A percentile compares a stretch with the other conserved stretches of the same genome.
Conservation (phyloP, 176 grass and related monocot species). For the Eleusine indica region DNA sequence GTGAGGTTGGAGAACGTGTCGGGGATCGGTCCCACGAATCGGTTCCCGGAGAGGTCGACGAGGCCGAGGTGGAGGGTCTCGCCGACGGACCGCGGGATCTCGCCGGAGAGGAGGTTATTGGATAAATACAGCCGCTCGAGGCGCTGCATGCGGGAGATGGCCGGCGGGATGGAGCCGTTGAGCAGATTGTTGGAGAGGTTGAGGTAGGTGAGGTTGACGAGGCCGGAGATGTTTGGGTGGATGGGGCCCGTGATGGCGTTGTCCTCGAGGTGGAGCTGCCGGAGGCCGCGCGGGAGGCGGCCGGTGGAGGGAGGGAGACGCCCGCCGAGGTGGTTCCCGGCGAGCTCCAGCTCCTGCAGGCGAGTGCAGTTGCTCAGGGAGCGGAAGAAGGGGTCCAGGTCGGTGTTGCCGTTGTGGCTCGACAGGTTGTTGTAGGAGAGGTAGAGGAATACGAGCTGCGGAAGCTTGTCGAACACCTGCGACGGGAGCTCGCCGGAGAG, state of each 20-base stretch:
- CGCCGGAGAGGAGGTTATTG: conserved; percentile 68
- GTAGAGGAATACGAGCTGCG: conserved; percentile 64
- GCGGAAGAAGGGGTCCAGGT: conserved; percentile 66
- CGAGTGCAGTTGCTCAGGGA: conserved; percentile 70
- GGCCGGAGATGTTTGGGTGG: conserved; percentile 53
- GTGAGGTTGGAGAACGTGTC: conserved; percentile 50
- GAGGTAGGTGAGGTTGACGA: conserved; percentile 79
- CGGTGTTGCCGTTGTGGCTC: conserved; percentile 53
- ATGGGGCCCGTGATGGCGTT: conserved; percentile 71
- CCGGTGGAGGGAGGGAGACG: conserved; percentile 45
- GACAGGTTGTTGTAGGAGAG: conserved; percentile 88
- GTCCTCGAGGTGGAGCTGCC: conserved; percentile 76
- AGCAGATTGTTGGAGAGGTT: conserved; percentile 54
- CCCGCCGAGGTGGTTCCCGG: conserved; percentile 67
- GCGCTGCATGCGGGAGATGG: conserved; percentile 55
- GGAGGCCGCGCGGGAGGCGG: conserved; percentile 48
- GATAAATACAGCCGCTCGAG: conserved; percentile 77
- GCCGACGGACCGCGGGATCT: conserved; percentile 60
- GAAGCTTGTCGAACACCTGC: conserved; percentile 62
- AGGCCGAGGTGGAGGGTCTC: conserved; percentile 63
- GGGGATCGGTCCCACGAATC: conserved; percentile 38
- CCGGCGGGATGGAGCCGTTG: conserved; percentile 75
- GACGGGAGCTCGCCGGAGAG: conserved; percentile 61
- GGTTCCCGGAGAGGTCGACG: conserved; percentile 68
- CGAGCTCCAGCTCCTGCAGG: conserved; percentile 77